Conservation (phyloP, 768 basidiomycete species). For the Boletus pseudopeckii region DNA sequence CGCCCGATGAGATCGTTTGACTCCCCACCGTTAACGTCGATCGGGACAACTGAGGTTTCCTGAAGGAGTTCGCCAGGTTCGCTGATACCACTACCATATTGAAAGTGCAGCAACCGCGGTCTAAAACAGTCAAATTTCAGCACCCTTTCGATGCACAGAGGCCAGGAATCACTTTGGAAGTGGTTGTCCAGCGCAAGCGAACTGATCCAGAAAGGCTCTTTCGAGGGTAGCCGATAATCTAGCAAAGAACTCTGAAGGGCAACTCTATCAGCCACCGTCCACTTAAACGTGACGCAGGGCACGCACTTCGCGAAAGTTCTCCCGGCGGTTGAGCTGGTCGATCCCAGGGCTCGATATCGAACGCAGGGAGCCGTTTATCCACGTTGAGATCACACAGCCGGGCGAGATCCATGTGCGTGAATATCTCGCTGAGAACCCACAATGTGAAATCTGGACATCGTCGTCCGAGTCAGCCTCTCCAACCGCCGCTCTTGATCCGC, state of each 20-base stretch:
- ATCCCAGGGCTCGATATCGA: conserved; percentile 42
- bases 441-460: conserved; percentile 42
- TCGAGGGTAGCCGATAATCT: conserved; percentile 45
- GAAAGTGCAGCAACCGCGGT: conserved; percentile 52
- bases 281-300: not conserved
- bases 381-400: conserved; percentile 54
- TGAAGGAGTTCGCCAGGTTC: conserved; percentile 31
- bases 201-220: conserved; percentile 37
- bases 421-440: conserved; percentile 61
- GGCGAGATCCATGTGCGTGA: conserved; percentile 67
- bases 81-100: conserved; percentile 44
- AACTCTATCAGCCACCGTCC: conserved; percentile 11
- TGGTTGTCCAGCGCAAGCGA: conserved; percentile 30
- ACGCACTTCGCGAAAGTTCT: conserved; percentile 42
- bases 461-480: not conserved
- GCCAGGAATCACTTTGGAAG: conserved; percentile 29
- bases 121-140: conserved; percentile 11
- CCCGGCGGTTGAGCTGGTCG: conserved; percentile 37
- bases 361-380: conserved; percentile 45
- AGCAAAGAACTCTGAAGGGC: conserved; percentile 46
- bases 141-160: not conserved
- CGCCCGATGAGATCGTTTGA: conserved; percentile 59
- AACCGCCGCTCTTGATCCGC: conserved; percentile 4
- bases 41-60: conserved; percentile 47
- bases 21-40: conserved; percentile 45